phyloP scores from a whole-genome alignment of 116 monocot genomes.

The Papilionanthe hybrid region DNA sequence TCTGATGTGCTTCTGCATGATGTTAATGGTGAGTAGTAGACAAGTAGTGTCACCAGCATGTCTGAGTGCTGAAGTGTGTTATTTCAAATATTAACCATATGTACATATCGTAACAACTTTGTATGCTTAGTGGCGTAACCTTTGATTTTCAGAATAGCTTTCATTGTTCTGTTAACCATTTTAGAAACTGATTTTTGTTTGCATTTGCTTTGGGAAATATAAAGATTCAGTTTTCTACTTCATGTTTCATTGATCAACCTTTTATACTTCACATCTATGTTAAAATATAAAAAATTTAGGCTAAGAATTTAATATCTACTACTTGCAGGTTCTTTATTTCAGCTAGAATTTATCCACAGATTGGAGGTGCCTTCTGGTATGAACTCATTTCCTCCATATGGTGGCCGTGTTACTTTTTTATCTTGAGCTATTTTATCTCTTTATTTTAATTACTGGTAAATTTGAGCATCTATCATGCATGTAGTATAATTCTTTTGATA shows the following conservation, averaged over 20 bases:
- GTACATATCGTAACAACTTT: background rate
- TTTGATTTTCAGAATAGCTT: background rate
- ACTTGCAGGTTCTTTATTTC: slow-evolving; percentile 40
- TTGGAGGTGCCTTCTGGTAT: slow-evolving; percentile 30
- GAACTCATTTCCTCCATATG: background rate
- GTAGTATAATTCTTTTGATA: background rate
- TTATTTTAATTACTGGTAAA: slow-evolving; percentile 6
- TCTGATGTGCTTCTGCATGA: background rate
- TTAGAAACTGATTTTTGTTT: background rate
- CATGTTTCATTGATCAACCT: background rate
- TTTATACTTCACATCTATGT: background rate
- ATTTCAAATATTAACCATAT: background rate
- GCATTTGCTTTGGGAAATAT: slow-evolving; percentile 3
- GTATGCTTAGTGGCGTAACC: background rate
- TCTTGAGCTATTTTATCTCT: background rate
- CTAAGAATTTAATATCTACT: background rate
- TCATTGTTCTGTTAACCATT: background rate
- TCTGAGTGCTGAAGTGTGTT: background rate
- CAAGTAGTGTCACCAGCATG: background rate
- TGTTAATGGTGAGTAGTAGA: background rate
- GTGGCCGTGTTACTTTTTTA: background rate
- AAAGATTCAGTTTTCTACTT: background rate
- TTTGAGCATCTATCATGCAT: background rate
- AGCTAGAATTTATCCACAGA: slow-evolving; percentile 26
- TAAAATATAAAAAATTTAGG: background rate